Conservation (phyloP, 345 rosid genomes). For the Lagerstroemia speciosa region DNA sequence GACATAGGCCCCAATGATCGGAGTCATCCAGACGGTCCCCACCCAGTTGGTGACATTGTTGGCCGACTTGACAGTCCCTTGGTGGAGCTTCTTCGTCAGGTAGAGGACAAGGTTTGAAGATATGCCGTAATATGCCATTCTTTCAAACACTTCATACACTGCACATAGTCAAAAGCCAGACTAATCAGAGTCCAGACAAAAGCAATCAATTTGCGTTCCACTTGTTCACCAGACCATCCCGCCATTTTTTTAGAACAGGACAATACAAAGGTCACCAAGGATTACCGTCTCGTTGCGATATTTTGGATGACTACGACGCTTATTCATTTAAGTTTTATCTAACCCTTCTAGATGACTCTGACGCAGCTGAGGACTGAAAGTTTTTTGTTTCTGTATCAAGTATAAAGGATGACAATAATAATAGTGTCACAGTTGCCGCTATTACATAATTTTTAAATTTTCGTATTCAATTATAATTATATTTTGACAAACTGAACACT, state of each 20-base stretch:
- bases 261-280: background rate
- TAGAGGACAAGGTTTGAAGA: constrained; percentile 67
- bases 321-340: too few relatives aligned
- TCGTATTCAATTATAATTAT: too few relatives aligned
- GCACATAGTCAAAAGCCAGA: constrained; percentile 2
- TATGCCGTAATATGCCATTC: constrained; percentile 88
- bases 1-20: constrained; percentile 73
- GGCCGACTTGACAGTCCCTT: constrained; percentile 76
- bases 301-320: background rate
- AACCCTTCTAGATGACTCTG: too few relatives aligned
- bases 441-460: too few relatives aligned
- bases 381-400: too few relatives aligned
- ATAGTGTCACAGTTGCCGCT: too few relatives aligned
- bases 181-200: constrained; percentile 1
- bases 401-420: too few relatives aligned
- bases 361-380: too few relatives aligned
- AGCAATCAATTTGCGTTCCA: background rate
- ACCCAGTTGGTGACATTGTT: constrained; percentile 95
- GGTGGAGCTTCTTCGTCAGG: constrained; percentile 63
- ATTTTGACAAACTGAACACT: too few relatives aligned
- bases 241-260: background rate
- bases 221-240: background rate
- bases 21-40: constrained; percentile 78
- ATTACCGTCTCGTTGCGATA: background rate
- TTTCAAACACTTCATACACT: constrained; percentile 81